Conservation (phyloP, 2,329 filamentous ascomycete genomes). For the Ophiognomonia clavigignenti-juglandacearum region DNA sequence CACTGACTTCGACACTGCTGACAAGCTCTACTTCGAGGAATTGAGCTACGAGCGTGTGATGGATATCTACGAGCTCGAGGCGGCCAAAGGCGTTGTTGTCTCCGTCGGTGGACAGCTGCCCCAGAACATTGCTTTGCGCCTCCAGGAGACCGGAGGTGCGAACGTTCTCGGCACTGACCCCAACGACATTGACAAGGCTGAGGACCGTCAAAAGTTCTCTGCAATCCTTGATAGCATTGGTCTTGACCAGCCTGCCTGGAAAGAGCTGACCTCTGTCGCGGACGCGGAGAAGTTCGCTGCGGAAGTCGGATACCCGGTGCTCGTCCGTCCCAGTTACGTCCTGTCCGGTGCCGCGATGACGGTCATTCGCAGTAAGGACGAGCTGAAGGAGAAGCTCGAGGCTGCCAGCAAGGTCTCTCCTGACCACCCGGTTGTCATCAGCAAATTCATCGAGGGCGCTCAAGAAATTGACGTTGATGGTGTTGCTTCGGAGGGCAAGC, state of each 20-base stretch:
- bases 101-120: slow-evolving; percentile 94
- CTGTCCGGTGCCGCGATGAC: slow-evolving; percentile 98
- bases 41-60: slow-evolving; percentile 95
- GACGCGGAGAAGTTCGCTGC: slow-evolving; percentile 86
- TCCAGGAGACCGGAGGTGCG: slow-evolving; percentile 86
- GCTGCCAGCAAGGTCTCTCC: slow-evolving; percentile 88
- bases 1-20: slow-evolving; percentile 85
- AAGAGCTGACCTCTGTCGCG: slow-evolving; percentile 84
- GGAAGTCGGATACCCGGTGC: slow-evolving; percentile 84
- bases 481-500: slow-evolving; percentile 79
- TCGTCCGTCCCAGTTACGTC: slow-evolving; percentile 92
- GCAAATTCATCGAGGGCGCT: slow-evolving; percentile 95
- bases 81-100: slow-evolving; percentile 80
- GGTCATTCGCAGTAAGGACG: slow-evolving; percentile 80
- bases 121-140: slow-evolving; percentile 92
- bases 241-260: slow-evolving; percentile 96
- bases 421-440: slow-evolving; percentile 97
- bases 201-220: slow-evolving; percentile 98
- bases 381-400: slow-evolving; percentile 91
- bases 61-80: slow-evolving; percentile 96
- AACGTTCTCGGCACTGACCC: slow-evolving; percentile 91
- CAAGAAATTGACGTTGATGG: slow-evolving; percentile 96
- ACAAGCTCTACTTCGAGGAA: slow-evolving; percentile 95
- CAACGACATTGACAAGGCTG: slow-evolving; percentile 92
- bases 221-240: slow-evolving; percentile 95